Evolutionary conservation across 441 rosid species (phyloP), one percentile per base, ranked within the genome.

Genomic region (Metrosideros polymorpha): DNA sequence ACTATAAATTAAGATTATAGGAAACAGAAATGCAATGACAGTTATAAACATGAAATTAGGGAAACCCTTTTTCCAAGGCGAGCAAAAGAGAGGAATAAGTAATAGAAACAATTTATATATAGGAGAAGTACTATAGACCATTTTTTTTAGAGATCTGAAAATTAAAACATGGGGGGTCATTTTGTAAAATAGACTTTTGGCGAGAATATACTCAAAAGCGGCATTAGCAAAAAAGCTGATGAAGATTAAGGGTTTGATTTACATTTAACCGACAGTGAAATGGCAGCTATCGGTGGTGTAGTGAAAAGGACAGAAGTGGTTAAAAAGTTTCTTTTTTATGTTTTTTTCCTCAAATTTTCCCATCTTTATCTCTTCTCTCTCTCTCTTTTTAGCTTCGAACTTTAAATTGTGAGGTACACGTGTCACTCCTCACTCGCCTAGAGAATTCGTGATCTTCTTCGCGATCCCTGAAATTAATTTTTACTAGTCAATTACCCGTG

Each of bases 41-140:
- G 9, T 4, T 4, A 1, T 18, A 22, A 63, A 18, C 4, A 18
- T 18, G 5, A 50, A 35, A 7, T 3, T 0, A 0, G 0, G 42
- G 71, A 6, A 59, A 15, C 39, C 35, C 24, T 3, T n/a, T 29
- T 29, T 57, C 1, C 52, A 50, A 50, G 52, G 52, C 18, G 5
- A 50, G 18, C 52, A 14, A 50, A 13, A 14, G 51, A 49, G 51
- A 49, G 51, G 51, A 49, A 49, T 13, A 49, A 49, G 15, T 49
- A 49, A 49, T 49, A 49, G 17, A 13, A 13, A 12, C 17, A 13
- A 49, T 12, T 0, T n/a, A 3, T 59, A 14, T 59, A 24, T 24
- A 22, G 7, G 19, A 17, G 7, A 14, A 3, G 66, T 29, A 30
- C 4, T 49, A 13, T 14, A 27, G 17, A 6, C 1, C 5, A 2